Conservation (phyloP, 371 early-diverging fungal genomes). For the Mucor indicus region DNA sequence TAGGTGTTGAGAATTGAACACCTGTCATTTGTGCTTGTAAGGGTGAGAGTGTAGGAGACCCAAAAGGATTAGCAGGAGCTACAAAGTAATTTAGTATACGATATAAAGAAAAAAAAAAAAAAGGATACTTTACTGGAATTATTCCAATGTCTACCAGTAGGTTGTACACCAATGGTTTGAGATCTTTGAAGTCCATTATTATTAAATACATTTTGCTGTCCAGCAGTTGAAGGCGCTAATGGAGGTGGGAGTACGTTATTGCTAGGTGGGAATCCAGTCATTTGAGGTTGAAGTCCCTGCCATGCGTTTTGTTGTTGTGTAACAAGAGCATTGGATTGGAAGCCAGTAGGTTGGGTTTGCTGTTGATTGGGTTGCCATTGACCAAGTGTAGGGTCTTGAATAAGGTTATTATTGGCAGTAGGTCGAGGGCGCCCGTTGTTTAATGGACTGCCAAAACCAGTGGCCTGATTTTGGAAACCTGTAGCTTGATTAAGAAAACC, state of each 20-base stretch:
- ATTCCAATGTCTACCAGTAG: slow-evolving; percentile 56
- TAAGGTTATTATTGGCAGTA: slow-evolving; percentile 18
- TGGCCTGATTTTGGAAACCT: slow-evolving; percentile 3
- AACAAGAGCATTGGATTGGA: slow-evolving; percentile 2
- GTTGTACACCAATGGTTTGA: slow-evolving; percentile 29
- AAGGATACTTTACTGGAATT: slow-evolving; percentile 42
- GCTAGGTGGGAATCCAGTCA: slow-evolving; percentile 36
- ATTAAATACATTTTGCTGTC: slow-evolving; percentile 16
- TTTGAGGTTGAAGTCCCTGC: slow-evolving; percentile 41
- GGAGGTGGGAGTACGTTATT: slow-evolving; percentile 25
- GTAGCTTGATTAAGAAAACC: slow-evolving; percentile 1
- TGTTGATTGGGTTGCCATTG: slow-evolving; percentile 27
- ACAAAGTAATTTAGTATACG: not conserved
- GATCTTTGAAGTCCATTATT: slow-evolving; percentile 7
- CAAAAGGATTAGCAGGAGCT: slow-evolving; percentile 45
- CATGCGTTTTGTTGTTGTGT: slow-evolving; percentile 17
- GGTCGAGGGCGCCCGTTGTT: slow-evolving; percentile 26
- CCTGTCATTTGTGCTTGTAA: slow-evolving; percentile 34
- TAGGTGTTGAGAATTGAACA: slow-evolving; percentile 32
- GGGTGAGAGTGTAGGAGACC: slow-evolving; percentile 36
- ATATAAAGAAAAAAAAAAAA: not conserved
- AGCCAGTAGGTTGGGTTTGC: slow-evolving; percentile 3
- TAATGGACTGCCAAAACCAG: no score
- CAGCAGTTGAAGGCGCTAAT: slow-evolving; percentile 16
- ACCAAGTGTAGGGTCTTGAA: slow-evolving; percentile 27